Conservation (phyloP, 768 basidiomycete species). For the Sporobolomyces phaffii region DNA sequence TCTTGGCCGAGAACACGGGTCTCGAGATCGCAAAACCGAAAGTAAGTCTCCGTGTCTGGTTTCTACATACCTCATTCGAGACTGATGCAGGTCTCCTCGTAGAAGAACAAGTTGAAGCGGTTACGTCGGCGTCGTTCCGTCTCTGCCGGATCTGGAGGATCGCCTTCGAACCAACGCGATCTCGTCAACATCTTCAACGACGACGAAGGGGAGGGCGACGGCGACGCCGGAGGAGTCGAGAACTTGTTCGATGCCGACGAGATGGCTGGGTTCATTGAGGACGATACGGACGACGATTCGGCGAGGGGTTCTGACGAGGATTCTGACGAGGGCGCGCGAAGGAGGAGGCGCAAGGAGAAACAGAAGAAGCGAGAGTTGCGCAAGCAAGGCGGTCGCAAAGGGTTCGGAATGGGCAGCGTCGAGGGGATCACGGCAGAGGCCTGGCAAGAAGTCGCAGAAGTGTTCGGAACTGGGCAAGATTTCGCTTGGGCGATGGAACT, state of each 20-base stretch:
- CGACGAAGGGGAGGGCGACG: conserved; percentile 62
- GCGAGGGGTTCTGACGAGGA: conserved; percentile 64
- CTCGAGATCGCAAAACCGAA: conserved; percentile 43
- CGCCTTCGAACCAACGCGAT: conserved; percentile 55
- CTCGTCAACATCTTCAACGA: conserved; percentile 75
- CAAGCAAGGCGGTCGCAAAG: conserved; percentile 55
- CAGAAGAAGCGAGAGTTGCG: conserved; percentile 58
- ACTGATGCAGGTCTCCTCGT: neutral
- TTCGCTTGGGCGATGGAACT: conserved; percentile 83
- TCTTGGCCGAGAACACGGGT: conserved; percentile 77
- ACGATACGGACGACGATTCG: conserved; percentile 52
- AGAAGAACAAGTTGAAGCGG: conserved; percentile 62
- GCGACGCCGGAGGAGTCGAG: conserved; percentile 47
- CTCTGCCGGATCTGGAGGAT: conserved; percentile 52
- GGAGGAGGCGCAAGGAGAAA: conserved; percentile 51
- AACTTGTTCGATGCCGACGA: conserved; percentile 85
- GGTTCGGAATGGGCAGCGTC: conserved; percentile 21
- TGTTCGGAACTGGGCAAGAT: conserved; percentile 93
- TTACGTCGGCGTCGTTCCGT: conserved; percentile 60
- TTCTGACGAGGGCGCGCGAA: conserved; percentile 62
- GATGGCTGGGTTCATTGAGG: conserved; percentile 65
- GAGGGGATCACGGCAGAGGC: conserved; percentile 48
- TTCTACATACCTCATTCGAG: neutral
- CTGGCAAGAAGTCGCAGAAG: conserved; percentile 91
- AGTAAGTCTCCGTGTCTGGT: neutral